phyloP scores from a whole-genome alignment of 257 asterid species.

The Linaria vulgaris region DNA sequence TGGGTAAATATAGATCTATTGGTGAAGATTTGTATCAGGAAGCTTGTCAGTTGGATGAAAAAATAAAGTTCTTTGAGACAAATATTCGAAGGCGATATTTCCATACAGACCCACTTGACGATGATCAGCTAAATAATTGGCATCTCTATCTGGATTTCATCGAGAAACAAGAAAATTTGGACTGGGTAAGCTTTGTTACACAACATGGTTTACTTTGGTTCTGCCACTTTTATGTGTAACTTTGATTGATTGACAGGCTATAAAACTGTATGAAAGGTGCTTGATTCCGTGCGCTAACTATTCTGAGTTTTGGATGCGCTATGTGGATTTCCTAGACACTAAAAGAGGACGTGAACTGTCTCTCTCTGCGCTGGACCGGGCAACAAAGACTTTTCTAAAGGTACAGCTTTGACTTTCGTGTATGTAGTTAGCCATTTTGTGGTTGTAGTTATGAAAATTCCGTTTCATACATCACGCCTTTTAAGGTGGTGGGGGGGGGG shows the following conservation, averaged over 20 bases:
- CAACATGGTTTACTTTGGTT: constrained; percentile 5
- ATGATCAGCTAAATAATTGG: constrained; percentile 71
- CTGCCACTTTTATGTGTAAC: constrained; percentile 15
- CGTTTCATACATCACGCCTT: constrained; percentile 6
- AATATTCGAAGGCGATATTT: constrained; percentile 64
- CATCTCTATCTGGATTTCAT: constrained; percentile 78
- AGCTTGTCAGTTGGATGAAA: constrained; percentile 59
- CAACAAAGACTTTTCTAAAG: constrained; percentile 71
- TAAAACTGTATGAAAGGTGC: constrained; percentile 87
- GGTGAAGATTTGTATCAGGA: constrained; percentile 68
- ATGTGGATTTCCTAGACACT: constrained; percentile 76
- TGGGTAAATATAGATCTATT: constrained; percentile 52
- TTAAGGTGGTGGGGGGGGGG: background rate
- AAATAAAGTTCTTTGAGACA: constrained; percentile 61
- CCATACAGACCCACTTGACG: constrained; percentile 61
- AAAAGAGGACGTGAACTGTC: constrained; percentile 81
- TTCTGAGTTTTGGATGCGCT: constrained; percentile 93
- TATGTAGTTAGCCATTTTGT: constrained; percentile 18
- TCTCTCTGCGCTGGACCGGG: constrained; percentile 69
- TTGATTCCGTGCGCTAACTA: constrained; percentile 86
- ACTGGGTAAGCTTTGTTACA: constrained; percentile 48
- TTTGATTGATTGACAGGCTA: constrained; percentile 47
- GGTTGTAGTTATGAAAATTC: background rate
- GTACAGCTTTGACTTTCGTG: constrained; percentile 30
- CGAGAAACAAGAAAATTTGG: constrained; percentile 74